These are phyloP conservation scores for Glebionis coronaria DNA, from an alignment of 129 eudicot species.

Conservation along the genomic window DNA sequence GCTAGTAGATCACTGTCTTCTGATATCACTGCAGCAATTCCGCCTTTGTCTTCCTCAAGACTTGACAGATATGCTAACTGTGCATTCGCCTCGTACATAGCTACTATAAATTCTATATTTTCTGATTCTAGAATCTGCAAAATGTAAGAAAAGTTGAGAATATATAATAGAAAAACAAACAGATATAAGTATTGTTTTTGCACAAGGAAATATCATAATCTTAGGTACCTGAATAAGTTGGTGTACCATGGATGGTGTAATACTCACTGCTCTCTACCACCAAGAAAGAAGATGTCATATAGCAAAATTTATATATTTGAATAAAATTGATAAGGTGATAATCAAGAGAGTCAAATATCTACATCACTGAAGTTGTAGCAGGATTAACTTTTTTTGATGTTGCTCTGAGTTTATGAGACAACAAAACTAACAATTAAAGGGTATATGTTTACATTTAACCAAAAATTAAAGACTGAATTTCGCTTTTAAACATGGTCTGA, in stretches of 20 bases:
- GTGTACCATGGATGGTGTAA: slow-evolving; percentile 84
- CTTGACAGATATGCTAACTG: slow-evolving; percentile 73
- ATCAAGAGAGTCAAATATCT: not conserved
- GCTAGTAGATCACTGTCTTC: slow-evolving; percentile 89
- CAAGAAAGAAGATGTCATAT: slow-evolving; percentile 6
- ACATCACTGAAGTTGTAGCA: not conserved
- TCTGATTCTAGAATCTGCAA: slow-evolving; percentile 59
- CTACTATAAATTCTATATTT: slow-evolving; percentile 75
- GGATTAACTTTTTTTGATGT: too few species aligned
- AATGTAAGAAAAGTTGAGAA: not conserved
- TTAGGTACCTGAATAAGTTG: slow-evolving; percentile 70
- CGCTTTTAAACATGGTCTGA: too few species aligned
- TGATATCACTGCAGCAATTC: slow-evolving; percentile 70
- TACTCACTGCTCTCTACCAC: slow-evolving; percentile 75
- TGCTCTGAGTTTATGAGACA: too few species aligned
- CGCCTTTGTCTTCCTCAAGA: slow-evolving; percentile 61
- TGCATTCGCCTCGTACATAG: slow-evolving; percentile 95
- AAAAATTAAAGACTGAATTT: too few species aligned
- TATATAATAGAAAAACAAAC: not conserved
- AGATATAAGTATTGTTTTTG: too few species aligned
- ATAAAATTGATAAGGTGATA: not conserved
- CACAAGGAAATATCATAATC: too few species aligned
- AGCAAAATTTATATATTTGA: not conserved
- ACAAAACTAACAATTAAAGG: too few species aligned
- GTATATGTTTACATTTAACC: too few species aligned